Evolutionary conservation across 1,139 yeast genomes (phyloP).

Genomic region (Pichia terricola): DNA sequence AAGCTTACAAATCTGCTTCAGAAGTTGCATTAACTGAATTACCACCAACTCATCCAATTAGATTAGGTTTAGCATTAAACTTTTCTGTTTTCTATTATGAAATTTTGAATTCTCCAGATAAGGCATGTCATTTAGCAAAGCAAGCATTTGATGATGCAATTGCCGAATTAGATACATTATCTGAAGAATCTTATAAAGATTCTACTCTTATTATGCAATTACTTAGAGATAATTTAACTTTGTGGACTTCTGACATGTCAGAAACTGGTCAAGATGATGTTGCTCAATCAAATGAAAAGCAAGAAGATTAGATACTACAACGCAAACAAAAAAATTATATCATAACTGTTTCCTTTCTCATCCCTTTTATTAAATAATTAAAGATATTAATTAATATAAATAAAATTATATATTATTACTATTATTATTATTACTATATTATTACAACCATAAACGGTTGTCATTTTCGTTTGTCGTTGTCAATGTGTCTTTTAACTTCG

Average conservation of each 20-base stretch:
- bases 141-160: conserved; percentile 99
- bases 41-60: conserved; percentile 98
- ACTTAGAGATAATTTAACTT: conserved; percentile 93
- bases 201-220: conserved; percentile 98
- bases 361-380: no score
- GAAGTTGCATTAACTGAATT: conserved; percentile 95
- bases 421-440: no score
- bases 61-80: conserved; percentile 95
- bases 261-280: conserved; percentile 61
- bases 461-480: no score
- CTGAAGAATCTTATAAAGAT: conserved; percentile 97
- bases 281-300: background rate
- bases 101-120: conserved; percentile 94
- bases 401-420: no score
- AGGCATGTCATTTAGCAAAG: conserved; percentile 97
- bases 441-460: no score
- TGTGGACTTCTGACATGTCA: conserved; percentile 96
- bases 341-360: no score
- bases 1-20: conserved; percentile 90
- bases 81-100: conserved; percentile 98
- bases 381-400: no score
- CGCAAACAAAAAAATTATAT: no score
- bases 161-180: conserved; percentile 94
- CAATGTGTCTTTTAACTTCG: no score
- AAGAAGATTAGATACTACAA: background rate